Conservation (phyloP, 495 filamentous ascomycete species). For the Penicillium crystallinum region DNA sequence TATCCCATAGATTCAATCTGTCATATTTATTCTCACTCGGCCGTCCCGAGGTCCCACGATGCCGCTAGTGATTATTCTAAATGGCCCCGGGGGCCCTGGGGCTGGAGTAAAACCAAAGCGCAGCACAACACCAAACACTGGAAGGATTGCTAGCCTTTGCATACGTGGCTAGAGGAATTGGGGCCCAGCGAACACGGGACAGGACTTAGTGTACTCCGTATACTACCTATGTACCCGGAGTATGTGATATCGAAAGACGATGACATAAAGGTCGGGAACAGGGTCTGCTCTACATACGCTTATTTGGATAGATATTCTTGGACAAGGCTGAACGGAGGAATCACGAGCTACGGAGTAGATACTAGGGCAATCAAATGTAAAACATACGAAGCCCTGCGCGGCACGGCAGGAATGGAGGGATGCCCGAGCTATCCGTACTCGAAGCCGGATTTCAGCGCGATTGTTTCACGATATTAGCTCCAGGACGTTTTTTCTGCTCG, state of each 20-base stretch:
- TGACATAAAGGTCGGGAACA: neutral
- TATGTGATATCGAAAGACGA: neutral
- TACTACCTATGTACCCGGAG: neutral
- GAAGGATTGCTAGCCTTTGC: neutral
- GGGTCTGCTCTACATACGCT: neutral
- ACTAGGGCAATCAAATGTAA: neutral
- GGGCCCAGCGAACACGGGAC: neutral
- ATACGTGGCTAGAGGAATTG: neutral
- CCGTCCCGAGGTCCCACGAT: neutral
- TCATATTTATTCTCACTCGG: neutral
- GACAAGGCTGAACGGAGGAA: neutral
- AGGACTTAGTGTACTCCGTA: neutral
- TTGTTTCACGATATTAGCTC: slow-evolving; percentile 2
- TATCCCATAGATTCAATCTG: neutral
- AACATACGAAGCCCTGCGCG: neutral
- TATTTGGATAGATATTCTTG: neutral
- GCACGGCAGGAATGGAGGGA: neutral
- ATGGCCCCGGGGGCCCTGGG: neutral
- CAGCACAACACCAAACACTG: neutral
- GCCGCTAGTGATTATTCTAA: neutral
- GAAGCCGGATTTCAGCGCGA: neutral
- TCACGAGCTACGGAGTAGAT: neutral
- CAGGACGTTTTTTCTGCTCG: neutral
- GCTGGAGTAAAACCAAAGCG: neutral
- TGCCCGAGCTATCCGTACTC: too few relatives aligned